A percentile compares a stretch with the other conserved stretches of the same genome.
These are phyloP conservation scores for Nematodospora valgi DNA, from an alignment of 805 yeast species.

Conservation along the genomic window DNA sequence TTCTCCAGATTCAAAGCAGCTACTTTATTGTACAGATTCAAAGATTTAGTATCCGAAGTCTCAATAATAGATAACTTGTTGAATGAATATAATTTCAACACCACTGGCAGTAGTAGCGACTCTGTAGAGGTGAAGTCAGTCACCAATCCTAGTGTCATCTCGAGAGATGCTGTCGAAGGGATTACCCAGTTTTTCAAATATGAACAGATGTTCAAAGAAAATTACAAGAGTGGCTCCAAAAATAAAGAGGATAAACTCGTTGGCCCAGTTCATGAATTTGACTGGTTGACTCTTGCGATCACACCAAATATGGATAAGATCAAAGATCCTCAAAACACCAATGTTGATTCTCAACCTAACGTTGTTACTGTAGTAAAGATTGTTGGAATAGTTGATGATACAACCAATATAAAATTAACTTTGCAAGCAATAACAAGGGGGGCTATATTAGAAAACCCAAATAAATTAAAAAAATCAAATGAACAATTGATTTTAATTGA, in stretches of 20 bases:
- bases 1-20: slow-evolving; percentile 47
- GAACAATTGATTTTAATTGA: slow-evolving; percentile 27
- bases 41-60: slow-evolving; percentile 22
- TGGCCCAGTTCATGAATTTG: slow-evolving; percentile 15
- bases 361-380: slow-evolving; percentile 45
- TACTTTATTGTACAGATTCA: slow-evolving; percentile 42
- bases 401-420: slow-evolving; percentile 42
- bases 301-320: slow-evolving; percentile 30
- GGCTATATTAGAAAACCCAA: background rate
- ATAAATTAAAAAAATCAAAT: slow-evolving; percentile 14
- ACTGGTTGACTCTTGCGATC: slow-evolving; percentile 37
- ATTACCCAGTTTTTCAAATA: slow-evolving; percentile 19
- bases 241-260: background rate
- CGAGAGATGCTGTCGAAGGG: slow-evolving; percentile 30
- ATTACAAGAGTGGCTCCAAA: background rate
- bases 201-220: slow-evolving; percentile 12
- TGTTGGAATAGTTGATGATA: slow-evolving; percentile 44
- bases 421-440: slow-evolving; percentile 47
- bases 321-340: slow-evolving; percentile 16
- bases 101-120: slow-evolving; percentile 11
- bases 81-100: slow-evolving; percentile 33
- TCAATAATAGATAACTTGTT: slow-evolving; percentile 29
- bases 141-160: slow-evolving; percentile 19
- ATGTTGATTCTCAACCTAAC: slow-evolving; percentile 9
- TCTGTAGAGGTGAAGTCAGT: background rate